Evolutionary conservation across 805 yeast species (phyloP).

Genomic region (Starmerella etchellsii): DNA sequence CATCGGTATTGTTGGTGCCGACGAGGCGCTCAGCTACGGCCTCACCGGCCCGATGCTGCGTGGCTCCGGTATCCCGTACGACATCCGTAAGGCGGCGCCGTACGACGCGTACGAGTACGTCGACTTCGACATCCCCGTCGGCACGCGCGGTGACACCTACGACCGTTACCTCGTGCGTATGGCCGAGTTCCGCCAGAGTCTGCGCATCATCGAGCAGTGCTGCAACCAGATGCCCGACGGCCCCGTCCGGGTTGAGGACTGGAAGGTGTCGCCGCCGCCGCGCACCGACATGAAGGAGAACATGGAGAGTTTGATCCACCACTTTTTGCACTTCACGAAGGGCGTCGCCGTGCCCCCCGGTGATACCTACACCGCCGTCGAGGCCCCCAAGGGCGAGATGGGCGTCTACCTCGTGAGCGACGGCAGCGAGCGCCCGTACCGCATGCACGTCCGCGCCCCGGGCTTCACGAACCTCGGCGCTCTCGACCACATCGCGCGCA

Average conservation of each 20-base stretch:
- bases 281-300: conserved; percentile 75
- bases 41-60: conserved; percentile 81
- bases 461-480: conserved; percentile 86
- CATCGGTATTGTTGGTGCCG: conserved; percentile 71
- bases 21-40: conserved; percentile 71
- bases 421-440: conserved; percentile 81
- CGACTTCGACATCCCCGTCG: conserved; percentile 79
- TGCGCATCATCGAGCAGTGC: conserved; percentile 81
- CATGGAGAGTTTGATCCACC: conserved; percentile 86
- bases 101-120: conserved; percentile 80
- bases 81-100: conserved; percentile 74
- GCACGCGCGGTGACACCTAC: conserved; percentile 79
- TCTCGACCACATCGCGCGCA: conserved; percentile 74
- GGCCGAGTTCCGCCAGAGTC: conserved; percentile 85
- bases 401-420: conserved; percentile 80
- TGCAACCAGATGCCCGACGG: conserved; percentile 86
- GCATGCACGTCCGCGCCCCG: conserved; percentile 89
- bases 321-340: conserved; percentile 74
- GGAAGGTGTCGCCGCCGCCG: conserved; percentile 72
- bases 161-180: conserved; percentile 79
- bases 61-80: conserved; percentile 82
- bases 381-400: conserved; percentile 94
- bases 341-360: conserved; percentile 84
- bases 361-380: conserved; percentile 82
- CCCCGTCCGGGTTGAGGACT: conserved; percentile 82